These are phyloP conservation scores for Phaeodactylum tricornutum DNA, from an alignment of 108 stramenopile species.

Conservation along the genomic window DNA sequence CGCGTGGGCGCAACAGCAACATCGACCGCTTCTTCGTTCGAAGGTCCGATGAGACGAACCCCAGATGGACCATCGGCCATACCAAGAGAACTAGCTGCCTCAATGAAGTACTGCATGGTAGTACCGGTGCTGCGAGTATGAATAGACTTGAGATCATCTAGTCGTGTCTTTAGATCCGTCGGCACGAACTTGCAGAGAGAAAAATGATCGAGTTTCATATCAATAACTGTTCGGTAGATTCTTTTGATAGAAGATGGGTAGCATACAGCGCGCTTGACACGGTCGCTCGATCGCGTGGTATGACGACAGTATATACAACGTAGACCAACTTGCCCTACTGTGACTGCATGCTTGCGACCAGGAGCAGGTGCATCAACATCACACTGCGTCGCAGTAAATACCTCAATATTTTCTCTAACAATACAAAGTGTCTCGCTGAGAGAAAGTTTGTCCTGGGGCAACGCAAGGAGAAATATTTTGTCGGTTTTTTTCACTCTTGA, in stretches of 20 bases:
- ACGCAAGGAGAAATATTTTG: conserved; percentile 45
- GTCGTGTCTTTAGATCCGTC: conserved; percentile 39
- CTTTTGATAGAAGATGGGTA: conserved; percentile 81
- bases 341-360: conserved; percentile 75
- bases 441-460: conserved; percentile 76
- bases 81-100: conserved; percentile 59
- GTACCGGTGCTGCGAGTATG: conserved; percentile 76
- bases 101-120: conserved; percentile 85
- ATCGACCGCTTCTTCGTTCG: neutral
- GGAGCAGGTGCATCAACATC: conserved; percentile 86
- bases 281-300: conserved; percentile 48
- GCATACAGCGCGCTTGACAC: conserved; percentile 85
- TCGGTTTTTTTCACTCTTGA: conserved; percentile 10
- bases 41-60: conserved; percentile 26
- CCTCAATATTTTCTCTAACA: conserved; percentile 79
- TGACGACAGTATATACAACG: conserved; percentile 83
- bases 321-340: conserved; percentile 77
- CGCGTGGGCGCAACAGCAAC: neutral
- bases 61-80: conserved; percentile 69
- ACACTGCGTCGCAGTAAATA: conserved; percentile 68
- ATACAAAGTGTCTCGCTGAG: conserved; percentile 79
- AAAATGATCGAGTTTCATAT: conserved; percentile 90
- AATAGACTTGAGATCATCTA: conserved; percentile 49
- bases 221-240: conserved; percentile 87
- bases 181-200: conserved; percentile 74